Base-by-base conservation (phyloP, 2,329 filamentous ascomycete genomes). In the Sordariomycetes sp. region DNA sequence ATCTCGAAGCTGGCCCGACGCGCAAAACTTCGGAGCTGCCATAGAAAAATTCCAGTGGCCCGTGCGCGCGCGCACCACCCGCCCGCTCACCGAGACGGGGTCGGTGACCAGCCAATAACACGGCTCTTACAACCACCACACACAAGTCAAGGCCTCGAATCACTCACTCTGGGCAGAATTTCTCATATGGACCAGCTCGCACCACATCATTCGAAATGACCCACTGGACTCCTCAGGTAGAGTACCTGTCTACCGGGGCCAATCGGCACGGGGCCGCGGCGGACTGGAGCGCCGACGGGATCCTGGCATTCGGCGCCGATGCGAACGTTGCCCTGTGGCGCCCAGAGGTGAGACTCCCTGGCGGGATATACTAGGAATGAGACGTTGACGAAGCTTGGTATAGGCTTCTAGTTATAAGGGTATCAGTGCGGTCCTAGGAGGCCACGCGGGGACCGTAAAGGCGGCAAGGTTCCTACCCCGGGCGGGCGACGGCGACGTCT, bases 191-290 rank as follows among this genome's bases (percentile, higher is more conserved):
- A 50, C 12, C 32, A 54, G n/a, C 25, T 36, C 32, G 10, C 32
- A 54, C 22, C 36, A 35, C 36, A 20, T 24, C 25, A 48, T 54
- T 32, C 17, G 52, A 52, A 55, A 70, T 70, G 67, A 62, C 63
- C 58, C 59, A 59, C 52, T 61, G 62, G 42, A 62, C 62, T 48
- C 64, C 76, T 32, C 69, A 69, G 32, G 66, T 74, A 61, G 71
- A 76, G 61, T 82, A 84, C 62, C 69, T 94, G 62, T 85, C 89
- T 53, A 84, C 86, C 61, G 94, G 94, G 60, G 92, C 90, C 53
- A 99, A 97, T 70, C 81, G 92, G 64, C 89, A 97, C 65, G 87
- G 92, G 20, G 85, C 86, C 17, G 88, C 90, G 32, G 91, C 92
- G 32, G 92, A 97, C 72, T 99, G 94, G 94, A 84, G 87, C 66